Evolutionary conservation across 202 grass and related monocot genomes (phyloP), one percentile per base, ranked within the genome.

Genomic region (Musa balbisiana): DNA sequence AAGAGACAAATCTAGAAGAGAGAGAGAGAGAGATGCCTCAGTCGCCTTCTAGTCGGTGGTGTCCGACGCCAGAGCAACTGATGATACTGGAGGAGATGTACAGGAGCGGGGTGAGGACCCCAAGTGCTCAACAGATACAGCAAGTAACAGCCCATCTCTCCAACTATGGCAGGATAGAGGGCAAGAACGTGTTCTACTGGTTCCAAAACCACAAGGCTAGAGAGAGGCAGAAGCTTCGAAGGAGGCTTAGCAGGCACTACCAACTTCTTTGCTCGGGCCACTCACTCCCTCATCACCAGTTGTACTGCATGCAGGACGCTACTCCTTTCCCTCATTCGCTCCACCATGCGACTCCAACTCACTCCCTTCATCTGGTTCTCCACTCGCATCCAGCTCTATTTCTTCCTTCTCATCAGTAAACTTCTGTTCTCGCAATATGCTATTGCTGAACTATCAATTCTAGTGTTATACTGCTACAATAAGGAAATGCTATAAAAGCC

Each of bases 141-240:
- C 71, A 80, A 68, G 76, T 84, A 22, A 76, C 82, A 0, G 77
- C 77, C 8, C 71, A 84, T 11, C 67, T 84, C 70, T 80, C 71
- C 73, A 64, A 73, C n/a, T 84, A 84, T 8, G 82, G 82, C 1
- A 84, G 77, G 63, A 84, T 84, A 22, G 77, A 84, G 64, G 82
- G 82, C 20, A 84, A 84, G 77, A 84, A 84, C 25, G 82, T 84
- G 19, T 84, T 84, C 27, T 84, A 84, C 43, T 84, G 82, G 82
- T 84, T 84, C 54, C 82, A 84, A 26, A 84, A 84, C 58, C 82
- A 84, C 82, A 84, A 84, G 70, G 82, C 82, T 11, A 69, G 82
- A 51, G 82, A 84, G 29, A 66, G 82, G 10, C 82, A 84, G 77
- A 84, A 84, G 82, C 51, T 79, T 55, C 58, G 82, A 17, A 15